These are phyloP conservation scores for Saturnispora serradocipensis DNA, from an alignment of 805 yeast genomes.

Conservation along the genomic window DNA sequence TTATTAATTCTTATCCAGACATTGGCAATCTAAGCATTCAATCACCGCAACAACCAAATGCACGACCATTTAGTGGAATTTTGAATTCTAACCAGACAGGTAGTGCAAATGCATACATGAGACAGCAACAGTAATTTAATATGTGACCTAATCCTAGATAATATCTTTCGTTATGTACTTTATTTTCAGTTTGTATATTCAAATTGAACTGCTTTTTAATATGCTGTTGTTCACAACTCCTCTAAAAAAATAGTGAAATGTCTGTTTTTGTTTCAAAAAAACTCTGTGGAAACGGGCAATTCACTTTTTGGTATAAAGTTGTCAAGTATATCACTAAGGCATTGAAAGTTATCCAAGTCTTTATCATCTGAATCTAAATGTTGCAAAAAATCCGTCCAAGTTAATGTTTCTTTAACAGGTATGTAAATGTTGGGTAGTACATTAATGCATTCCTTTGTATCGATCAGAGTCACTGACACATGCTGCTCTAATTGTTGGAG, in stretches of 20 bases:
- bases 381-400: constrained; percentile 1
- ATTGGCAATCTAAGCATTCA: constrained; percentile 9
- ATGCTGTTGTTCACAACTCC: neutral
- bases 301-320: neutral
- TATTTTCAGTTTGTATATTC: neutral
- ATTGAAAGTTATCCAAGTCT: neutral
- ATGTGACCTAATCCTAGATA: neutral
- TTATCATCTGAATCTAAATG: constrained; percentile 1
- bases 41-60: neutral
- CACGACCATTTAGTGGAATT: neutral
- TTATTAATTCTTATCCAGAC: constrained; percentile 12
- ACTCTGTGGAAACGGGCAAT: neutral
- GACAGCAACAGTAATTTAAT: neutral
- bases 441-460: constrained; percentile 15
- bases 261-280: too few species aligned
- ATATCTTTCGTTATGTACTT: neutral
- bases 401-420: neutral
- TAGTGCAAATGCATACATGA: constrained; percentile 9
- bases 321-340: neutral
- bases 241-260: neutral
- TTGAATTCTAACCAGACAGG: constrained; percentile 11
- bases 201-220: neutral
- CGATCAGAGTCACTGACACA: constrained; percentile 15
- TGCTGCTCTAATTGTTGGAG: constrained; percentile 10
- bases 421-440: constrained; percentile 6